Evolutionary conservation across 768 basidiomycete species (phyloP).

Genomic region (Hypholoma fasciculare): DNA sequence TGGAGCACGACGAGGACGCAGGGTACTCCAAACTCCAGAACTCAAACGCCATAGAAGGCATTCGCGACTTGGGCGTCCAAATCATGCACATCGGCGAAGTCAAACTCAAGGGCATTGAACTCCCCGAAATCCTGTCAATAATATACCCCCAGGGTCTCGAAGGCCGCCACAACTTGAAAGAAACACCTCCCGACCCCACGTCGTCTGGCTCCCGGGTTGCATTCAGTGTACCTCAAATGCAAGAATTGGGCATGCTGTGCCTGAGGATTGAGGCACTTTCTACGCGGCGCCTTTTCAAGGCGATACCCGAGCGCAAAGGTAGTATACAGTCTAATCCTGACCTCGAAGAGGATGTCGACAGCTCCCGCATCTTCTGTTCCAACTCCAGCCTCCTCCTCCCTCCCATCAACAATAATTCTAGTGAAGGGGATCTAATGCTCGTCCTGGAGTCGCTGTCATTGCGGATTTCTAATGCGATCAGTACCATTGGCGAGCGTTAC

Average conservation of each 20-base stretch:
- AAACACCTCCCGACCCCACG: slow-evolving; percentile 29
- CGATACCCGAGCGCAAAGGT: slow-evolving; percentile 42
- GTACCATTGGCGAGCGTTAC: slow-evolving; percentile 31
- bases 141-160: slow-evolving; percentile 78
- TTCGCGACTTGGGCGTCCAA: slow-evolving; percentile 68
- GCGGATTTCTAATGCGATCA: slow-evolving; percentile 74
- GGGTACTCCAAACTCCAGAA: slow-evolving; percentile 61
- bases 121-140: slow-evolving; percentile 83
- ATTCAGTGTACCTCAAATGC: slow-evolving; percentile 74
- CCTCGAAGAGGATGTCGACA: slow-evolving; percentile 25
- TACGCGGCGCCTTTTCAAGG: slow-evolving; percentile 58
- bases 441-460: slow-evolving; percentile 76
- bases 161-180: slow-evolving; percentile 64
- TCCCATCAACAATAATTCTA: slow-evolving; percentile 63
- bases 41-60: slow-evolving; percentile 66
- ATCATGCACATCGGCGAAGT: slow-evolving; percentile 83
- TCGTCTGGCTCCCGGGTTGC: slow-evolving; percentile 52
- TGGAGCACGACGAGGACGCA: slow-evolving; percentile 55
- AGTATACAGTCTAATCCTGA: slow-evolving; percentile 40
- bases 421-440: slow-evolving; percentile 70
- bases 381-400: slow-evolving; percentile 70
- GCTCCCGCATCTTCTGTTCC: slow-evolving; percentile 46
- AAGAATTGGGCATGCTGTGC: slow-evolving; percentile 69
- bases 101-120: slow-evolving; percentile 92
- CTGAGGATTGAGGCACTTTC: slow-evolving; percentile 80